Conservation (phyloP, 1,284 basidiomycete genomes). For the Megacollybia platyphylla region DNA sequence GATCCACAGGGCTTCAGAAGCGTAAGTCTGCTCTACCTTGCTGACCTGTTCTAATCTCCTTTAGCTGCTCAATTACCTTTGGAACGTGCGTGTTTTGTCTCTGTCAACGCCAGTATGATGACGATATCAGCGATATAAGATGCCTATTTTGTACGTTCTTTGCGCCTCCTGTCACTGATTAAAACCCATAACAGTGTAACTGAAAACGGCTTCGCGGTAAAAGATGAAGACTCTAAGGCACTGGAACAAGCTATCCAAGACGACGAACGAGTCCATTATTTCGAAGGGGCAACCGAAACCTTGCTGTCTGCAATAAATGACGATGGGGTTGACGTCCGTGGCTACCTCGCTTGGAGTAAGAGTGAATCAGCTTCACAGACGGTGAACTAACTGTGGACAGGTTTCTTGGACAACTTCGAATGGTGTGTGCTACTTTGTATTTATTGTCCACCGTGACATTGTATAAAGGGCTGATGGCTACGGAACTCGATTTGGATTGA, state of each 20-base stretch:
- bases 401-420: constrained; percentile 66
- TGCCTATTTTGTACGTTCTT: constrained; percentile 46
- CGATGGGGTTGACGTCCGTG: constrained; percentile 54
- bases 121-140: constrained; percentile 38
- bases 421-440: constrained; percentile 24
- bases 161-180: background rate
- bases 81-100: constrained; percentile 29
- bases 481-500: constrained; percentile 48
- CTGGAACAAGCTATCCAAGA: constrained; percentile 50
- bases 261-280: constrained; percentile 56
- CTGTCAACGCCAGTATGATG: background rate
- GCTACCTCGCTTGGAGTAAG: constrained; percentile 65
- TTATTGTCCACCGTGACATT: background rate
- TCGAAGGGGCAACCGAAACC: constrained; percentile 46
- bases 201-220: constrained; percentile 65
- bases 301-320: constrained; percentile 45
- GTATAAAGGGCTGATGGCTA: constrained; percentile 46
- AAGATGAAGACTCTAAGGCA: constrained; percentile 45
- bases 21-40: constrained; percentile 14
- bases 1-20: constrained; percentile 49
- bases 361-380: constrained; percentile 8
- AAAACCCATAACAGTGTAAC: constrained; percentile 31
- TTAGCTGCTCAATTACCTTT: constrained; percentile 58
- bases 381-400: constrained; percentile 15
- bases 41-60: constrained; percentile 11